Evolutionary conservation across 2,329 filamentous ascomycete species (phyloP).

Genomic region (Dactylellina sp.): DNA sequence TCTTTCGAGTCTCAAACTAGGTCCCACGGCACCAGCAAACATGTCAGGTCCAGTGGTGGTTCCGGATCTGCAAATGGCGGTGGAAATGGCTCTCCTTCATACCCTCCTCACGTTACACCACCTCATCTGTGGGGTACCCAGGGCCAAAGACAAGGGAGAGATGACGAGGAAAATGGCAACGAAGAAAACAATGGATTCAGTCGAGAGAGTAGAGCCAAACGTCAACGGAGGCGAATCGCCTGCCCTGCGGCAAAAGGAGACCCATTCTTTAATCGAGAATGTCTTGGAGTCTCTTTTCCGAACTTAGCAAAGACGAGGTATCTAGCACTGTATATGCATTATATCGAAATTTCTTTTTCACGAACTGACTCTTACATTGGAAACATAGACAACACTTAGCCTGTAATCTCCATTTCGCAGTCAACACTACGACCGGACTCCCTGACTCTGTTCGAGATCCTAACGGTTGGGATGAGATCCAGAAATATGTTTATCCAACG

Average conservation of each 20-base stretch:
- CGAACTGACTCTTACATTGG: not conserved
- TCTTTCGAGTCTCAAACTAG: not conserved
- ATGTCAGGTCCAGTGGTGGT: not conserved
- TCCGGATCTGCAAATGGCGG: not conserved
- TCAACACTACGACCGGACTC: slow-evolving; percentile 29
- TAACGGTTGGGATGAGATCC: slow-evolving; percentile 42
- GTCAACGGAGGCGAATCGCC: slow-evolving; percentile 17
- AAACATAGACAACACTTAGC: slow-evolving; percentile 39
- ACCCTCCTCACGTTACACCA: slow-evolving; percentile 23
- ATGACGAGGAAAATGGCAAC: slow-evolving; percentile 4
- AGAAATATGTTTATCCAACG: slow-evolving; percentile 21
- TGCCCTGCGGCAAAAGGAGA: slow-evolving; percentile 54
- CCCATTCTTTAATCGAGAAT: slow-evolving; percentile 34
- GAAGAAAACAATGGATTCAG: not conserved
- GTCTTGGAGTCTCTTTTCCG: slow-evolving; percentile 38
- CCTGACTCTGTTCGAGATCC: slow-evolving; percentile 44
- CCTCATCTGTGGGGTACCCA: slow-evolving; percentile 32
- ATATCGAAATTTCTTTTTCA: not conserved
- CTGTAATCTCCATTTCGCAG: slow-evolving; percentile 23
- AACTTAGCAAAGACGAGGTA: slow-evolving; percentile 52
- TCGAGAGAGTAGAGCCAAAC: not conserved
- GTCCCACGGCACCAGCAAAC: slow-evolving; percentile 10
- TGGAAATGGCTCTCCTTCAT: slow-evolving; percentile 9
- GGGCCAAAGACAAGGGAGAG: not conserved
- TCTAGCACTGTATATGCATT: too few relatives aligned